Conservation (phyloP, 352 stramenopile species). For the Phytophthora agathidicida region DNA sequence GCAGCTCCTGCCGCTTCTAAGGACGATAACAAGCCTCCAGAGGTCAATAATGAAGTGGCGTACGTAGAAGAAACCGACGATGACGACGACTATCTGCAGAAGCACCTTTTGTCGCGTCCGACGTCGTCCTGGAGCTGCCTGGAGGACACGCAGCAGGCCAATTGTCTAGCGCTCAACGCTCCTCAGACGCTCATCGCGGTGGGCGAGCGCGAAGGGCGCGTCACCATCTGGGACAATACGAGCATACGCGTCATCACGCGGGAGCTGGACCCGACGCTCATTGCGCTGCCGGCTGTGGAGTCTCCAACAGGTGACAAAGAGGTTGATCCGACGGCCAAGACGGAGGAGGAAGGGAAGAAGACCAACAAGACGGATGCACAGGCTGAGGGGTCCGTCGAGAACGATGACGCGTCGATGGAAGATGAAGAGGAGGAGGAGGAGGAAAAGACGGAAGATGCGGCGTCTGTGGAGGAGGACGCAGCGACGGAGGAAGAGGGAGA, state of each 20-base stretch:
- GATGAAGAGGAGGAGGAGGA: slow-evolving; percentile 58
- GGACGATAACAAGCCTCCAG: neutral
- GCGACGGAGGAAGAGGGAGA: slow-evolving; percentile 42
- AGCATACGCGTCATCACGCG: slow-evolving; percentile 79
- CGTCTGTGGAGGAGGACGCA: slow-evolving; percentile 38
- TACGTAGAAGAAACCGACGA: slow-evolving; percentile 41
- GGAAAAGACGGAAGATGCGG: slow-evolving; percentile 29
- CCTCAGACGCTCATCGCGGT: slow-evolving; percentile 71
- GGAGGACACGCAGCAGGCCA: slow-evolving; percentile 78
- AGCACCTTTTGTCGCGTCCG: slow-evolving; percentile 60
- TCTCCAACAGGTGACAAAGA: slow-evolving; percentile 1
- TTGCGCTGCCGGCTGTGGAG: slow-evolving; percentile 44
- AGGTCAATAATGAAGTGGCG: neutral
- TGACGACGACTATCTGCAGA: slow-evolving; percentile 60
- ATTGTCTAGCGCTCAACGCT: slow-evolving; percentile 72
- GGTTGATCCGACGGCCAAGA: neutral
- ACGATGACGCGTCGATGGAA: slow-evolving; percentile 41
- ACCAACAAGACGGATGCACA: slow-evolving; percentile 38
- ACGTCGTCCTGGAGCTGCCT: slow-evolving; percentile 62
- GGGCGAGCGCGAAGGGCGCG: slow-evolving; percentile 76
- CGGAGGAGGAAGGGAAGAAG: slow-evolving; percentile 12
- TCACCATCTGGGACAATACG: slow-evolving; percentile 88
- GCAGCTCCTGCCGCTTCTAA: neutral
- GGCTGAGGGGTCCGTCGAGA: slow-evolving; percentile 37
- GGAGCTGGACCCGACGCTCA: slow-evolving; percentile 75